phyloP scores from a whole-genome alignment of 78 protist species.

The Monosiga brevicollis region DNA sequence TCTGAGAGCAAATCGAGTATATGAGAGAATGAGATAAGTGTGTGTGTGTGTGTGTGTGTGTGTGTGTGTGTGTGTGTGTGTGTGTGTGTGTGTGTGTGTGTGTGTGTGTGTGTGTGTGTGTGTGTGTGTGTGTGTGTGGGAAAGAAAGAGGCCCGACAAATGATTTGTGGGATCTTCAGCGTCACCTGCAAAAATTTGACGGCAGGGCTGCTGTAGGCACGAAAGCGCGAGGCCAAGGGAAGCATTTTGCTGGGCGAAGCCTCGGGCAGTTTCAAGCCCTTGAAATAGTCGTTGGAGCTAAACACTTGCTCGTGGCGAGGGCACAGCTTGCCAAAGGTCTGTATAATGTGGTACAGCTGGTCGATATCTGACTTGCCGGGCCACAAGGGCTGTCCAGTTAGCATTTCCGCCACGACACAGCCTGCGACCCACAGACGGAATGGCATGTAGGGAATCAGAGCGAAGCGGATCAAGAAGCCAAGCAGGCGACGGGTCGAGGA shows the following conservation, averaged over 20 bases:
- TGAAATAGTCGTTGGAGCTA: slow-evolving; percentile 25
- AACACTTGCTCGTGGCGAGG: slow-evolving; percentile 14
- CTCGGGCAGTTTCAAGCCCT: slow-evolving; percentile 17
- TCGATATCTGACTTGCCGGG: slow-evolving; percentile 53
- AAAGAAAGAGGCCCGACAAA: not conserved
- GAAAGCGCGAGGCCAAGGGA: slow-evolving; percentile 28
- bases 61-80: not conserved
- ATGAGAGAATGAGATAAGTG: not conserved
- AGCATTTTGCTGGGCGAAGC: not conserved
- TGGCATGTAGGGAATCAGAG: no score
- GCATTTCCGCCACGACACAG: slow-evolving; percentile 41
- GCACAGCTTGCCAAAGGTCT: slow-evolving; percentile 18
- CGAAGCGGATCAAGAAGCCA: no score
- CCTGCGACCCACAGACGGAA: not conserved
- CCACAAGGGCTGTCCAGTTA: slow-evolving; percentile 41
- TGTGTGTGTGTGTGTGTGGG: not conserved
- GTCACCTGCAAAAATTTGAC: slow-evolving; percentile 2
- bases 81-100: not conserved
- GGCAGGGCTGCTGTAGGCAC: not conserved
- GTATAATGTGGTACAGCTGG: slow-evolving; percentile 45
- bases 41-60: not conserved
- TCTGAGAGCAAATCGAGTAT: no score
- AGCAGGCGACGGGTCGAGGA: no score
- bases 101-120: not conserved
- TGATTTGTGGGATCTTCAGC: not conserved